Base-by-base conservation (phyloP, 352 stramenopile species). In the Phytophthora fragariae region DNA sequence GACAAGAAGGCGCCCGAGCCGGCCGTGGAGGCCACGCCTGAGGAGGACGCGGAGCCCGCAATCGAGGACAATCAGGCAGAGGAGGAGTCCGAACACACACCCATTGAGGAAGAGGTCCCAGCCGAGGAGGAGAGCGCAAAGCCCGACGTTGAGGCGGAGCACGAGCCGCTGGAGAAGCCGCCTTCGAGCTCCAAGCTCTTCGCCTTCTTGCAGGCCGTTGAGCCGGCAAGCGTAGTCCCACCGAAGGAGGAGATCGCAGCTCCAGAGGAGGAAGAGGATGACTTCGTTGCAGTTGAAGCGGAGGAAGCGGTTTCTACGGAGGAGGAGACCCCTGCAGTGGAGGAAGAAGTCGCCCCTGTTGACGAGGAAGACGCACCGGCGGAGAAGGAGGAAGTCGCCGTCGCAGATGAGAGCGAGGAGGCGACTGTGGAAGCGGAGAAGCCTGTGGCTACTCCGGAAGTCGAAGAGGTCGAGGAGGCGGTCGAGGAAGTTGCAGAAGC, bases 121-220 rank as follows among this genome's bases (percentile, higher is more conserved):
- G 57, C 58, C 21, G 63, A 63, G 8, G 37, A 67, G 5, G 60
- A 77, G 27, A 70, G 50, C 12, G 46, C 46, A 17, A 62, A 72
- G 31, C 29, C 65, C 11, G 70, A 75, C 24, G 55, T 49, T 10
- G 60, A 73, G 4, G 37, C 56, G 2, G 70, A 69, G 19, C 67
- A 74, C 5, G 46, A 79, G 14, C 44, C 56, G 7, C 49, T 79
- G 35, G 49, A 80, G 64, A 74, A 79, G 14, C 67, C 81, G 5
- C 31, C 71, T 19, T 79, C 75, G 27, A 86, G 63, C 53, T 68
- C 79, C 19, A 92, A 90, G 72, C 66, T 90, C 33, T 72, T 86
- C 50, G 84, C 82, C 8, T 90, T 90, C 67, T 61, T 90, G 57
- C 79, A 81, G 29, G 75, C 78, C 2, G 83, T 89, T 9, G 82